Percentiles rank a stretch among this genome's conserved stretches.
Evolutionary conservation across 2,329 filamentous ascomycete species (phyloP).

Genomic region (Claviceps africana): DNA sequence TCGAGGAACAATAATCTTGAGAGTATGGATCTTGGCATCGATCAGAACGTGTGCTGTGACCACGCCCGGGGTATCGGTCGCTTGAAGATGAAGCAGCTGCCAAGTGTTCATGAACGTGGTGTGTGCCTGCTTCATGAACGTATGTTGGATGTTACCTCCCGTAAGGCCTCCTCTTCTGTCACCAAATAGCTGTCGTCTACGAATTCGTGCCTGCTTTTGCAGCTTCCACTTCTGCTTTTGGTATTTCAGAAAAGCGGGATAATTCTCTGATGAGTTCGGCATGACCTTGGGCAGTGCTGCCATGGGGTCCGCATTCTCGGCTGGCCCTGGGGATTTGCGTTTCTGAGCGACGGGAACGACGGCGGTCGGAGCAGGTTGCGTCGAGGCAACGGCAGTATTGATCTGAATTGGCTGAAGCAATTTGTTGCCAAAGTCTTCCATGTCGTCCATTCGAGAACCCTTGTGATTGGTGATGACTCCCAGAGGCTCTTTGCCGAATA

Average conservation of each 20-base stretch:
- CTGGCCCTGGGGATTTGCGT: conserved; percentile 58
- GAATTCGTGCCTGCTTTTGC: conserved; percentile 76
- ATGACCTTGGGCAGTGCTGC: conserved; percentile 68
- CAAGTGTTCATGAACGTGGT: conserved; percentile 81
- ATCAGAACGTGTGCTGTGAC: conserved; percentile 85
- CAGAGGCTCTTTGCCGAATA: conserved; percentile 61
- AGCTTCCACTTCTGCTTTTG: conserved; percentile 99
- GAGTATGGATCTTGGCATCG: conserved; percentile 74
- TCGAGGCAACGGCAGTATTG: conserved; percentile 37
- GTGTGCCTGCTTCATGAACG: conserved; percentile 86
- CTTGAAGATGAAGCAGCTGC: conserved; percentile 80
- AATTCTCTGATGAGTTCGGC: conserved; percentile 76
- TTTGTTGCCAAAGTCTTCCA: conserved; percentile 69
- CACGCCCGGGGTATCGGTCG: conserved; percentile 72
- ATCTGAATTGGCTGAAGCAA: conserved; percentile 52
- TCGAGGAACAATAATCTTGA: conserved; percentile 81
- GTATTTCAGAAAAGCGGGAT: conserved; percentile 75
- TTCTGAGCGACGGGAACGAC: conserved; percentile 37
- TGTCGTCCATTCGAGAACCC: conserved; percentile 43
- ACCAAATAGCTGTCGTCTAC: conserved; percentile 83
- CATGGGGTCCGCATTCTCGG: conserved; percentile 61
- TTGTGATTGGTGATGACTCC: conserved; percentile 57
- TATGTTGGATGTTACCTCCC: conserved; percentile 45
- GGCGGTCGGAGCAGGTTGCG: conserved; percentile 28
- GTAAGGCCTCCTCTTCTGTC: conserved; percentile 49